phyloP scores from a whole-genome alignment of 2,329 filamentous ascomycete genomes.

The Eutypella sp. region DNA sequence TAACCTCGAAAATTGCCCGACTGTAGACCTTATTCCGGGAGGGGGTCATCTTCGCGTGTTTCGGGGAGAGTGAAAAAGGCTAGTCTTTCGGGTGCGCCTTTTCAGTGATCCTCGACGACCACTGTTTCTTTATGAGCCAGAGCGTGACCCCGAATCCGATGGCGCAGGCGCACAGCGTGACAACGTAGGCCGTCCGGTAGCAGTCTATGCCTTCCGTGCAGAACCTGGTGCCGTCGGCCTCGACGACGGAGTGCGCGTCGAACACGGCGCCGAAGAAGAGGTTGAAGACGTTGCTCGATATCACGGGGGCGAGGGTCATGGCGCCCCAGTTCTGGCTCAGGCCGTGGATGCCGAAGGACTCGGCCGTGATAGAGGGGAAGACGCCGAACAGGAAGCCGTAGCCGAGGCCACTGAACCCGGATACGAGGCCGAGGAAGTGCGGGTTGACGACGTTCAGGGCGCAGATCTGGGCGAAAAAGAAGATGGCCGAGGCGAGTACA shows the following conservation, averaged over 20 bases:
- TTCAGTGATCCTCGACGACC: constrained; percentile 29
- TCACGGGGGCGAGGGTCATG: constrained; percentile 83
- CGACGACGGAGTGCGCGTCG: constrained; percentile 70
- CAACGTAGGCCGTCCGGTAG: constrained; percentile 74
- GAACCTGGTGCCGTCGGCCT: constrained; percentile 62
- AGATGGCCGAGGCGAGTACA: constrained; percentile 70
- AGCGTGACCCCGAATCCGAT: constrained; percentile 65
- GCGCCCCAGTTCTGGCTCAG: constrained; percentile 94
- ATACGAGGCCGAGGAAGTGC: constrained; percentile 70
- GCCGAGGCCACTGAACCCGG: constrained; percentile 76
- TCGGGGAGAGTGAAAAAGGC: background rate
- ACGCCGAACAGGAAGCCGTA: constrained; percentile 95
- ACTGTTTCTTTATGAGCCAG: constrained; percentile 62
- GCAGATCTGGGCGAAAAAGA: constrained; percentile 71
- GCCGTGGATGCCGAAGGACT: constrained; percentile 85
- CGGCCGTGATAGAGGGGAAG: constrained; percentile 82
- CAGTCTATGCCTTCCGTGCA: constrained; percentile 76
- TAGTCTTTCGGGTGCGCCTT: background rate
- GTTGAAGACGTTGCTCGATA: constrained; percentile 90
- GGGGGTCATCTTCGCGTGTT: too few relatives aligned
- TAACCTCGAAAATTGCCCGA: too few relatives aligned
- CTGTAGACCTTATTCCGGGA: too few relatives aligned
- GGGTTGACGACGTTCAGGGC: constrained; percentile 75
- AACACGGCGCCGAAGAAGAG: constrained; percentile 81
- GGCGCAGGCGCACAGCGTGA: constrained; percentile 69